These are phyloP conservation scores for Cymbidium sinense DNA, from an alignment of 106 monocot genomes.

Conservation along the genomic window DNA sequence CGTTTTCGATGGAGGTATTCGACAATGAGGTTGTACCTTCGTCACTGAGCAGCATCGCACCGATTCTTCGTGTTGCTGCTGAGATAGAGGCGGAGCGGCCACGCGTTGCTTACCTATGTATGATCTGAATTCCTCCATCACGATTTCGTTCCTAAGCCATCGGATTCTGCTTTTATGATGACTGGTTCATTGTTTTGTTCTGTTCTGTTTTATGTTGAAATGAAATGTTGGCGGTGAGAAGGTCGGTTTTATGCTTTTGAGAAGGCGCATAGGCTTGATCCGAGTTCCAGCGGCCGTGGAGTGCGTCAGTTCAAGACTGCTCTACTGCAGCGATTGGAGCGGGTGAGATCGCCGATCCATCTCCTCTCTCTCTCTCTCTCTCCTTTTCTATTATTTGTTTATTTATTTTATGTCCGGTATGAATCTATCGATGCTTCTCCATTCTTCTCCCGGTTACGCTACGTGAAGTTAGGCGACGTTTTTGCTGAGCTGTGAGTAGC, in stretches of 20 bases:
- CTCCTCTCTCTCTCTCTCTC: neutral
- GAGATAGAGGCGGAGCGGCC: slow-evolving; percentile 90
- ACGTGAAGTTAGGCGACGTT: neutral
- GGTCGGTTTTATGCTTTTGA: slow-evolving; percentile 84
- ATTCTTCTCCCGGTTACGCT: slow-evolving; percentile 1
- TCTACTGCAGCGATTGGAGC: slow-evolving; percentile 58
- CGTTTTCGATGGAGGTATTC: slow-evolving; percentile 95
- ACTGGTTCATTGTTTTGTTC: neutral
- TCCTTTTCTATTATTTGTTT: neutral
- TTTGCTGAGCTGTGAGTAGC: too few relatives aligned
- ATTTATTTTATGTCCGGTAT: too few relatives aligned
- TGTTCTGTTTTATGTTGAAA: neutral
- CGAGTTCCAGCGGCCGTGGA: slow-evolving; percentile 69
- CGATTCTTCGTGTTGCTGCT: slow-evolving; percentile 88
- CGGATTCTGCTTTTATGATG: neutral
- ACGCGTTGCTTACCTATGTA: slow-evolving; percentile 90
- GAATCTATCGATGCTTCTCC: neutral
- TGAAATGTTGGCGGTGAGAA: slow-evolving; percentile 5
- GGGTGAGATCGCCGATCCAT: slow-evolving; percentile 21
- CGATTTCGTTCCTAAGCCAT: neutral
- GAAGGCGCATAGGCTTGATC: slow-evolving; percentile 75
- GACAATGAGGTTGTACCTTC: slow-evolving; percentile 96
- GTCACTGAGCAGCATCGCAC: slow-evolving; percentile 65
- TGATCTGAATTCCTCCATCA: neutral
- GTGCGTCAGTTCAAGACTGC: slow-evolving; percentile 76